These are phyloP conservation scores for Phytophthora tentaculata DNA, from an alignment of 352 stramenopile genomes.

Conservation along the genomic window DNA sequence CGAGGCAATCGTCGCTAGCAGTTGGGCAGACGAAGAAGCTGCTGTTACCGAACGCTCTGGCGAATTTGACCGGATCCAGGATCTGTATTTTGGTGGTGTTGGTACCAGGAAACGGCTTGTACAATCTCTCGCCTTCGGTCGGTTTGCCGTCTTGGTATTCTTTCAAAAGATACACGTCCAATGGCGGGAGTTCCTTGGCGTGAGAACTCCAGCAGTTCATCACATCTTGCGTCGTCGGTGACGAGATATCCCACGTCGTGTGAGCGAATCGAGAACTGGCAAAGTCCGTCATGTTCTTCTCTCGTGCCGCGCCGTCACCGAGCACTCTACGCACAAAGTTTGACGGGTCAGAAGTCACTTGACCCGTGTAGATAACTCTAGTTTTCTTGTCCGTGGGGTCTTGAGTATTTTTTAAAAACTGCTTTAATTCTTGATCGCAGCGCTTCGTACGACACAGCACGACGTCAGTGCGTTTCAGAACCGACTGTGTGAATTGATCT, in stretches of 20 bases:
- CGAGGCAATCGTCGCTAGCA: constrained; percentile 66
- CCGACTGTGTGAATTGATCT: constrained; percentile 10
- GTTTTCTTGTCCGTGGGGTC: constrained; percentile 6
- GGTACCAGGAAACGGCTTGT: constrained; percentile 25
- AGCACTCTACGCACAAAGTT: constrained; percentile 21
- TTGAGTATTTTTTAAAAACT: constrained; percentile 13
- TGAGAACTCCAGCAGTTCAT: constrained; percentile 53
- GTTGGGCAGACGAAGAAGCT: constrained; percentile 63
- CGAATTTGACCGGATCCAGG: constrained; percentile 37
- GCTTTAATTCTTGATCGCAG: constrained; percentile 26
- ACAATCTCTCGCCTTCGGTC: constrained; percentile 19
- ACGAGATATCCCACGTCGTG: constrained; percentile 41
- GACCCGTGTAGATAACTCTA: constrained; percentile 48
- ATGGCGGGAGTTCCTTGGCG: constrained; percentile 44
- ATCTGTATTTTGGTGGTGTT: constrained; percentile 23
- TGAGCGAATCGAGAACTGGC: constrained; percentile 42
- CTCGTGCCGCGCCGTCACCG: background rate
- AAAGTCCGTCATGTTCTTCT: constrained; percentile 43
- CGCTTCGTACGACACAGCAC: constrained; percentile 29
- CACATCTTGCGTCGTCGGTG: constrained; percentile 46
- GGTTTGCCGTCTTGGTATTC: constrained; percentile 8
- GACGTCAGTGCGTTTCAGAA: constrained; percentile 24
- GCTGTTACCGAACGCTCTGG: constrained; percentile 37
- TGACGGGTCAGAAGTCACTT: constrained; percentile 38
- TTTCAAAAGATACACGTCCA: constrained; percentile 42